Percentiles rank a stretch among this genome's conserved stretches.
These are phyloP conservation scores for Salix brachista DNA, from an alignment of 345 rosid genomes.

Conservation along the genomic window DNA sequence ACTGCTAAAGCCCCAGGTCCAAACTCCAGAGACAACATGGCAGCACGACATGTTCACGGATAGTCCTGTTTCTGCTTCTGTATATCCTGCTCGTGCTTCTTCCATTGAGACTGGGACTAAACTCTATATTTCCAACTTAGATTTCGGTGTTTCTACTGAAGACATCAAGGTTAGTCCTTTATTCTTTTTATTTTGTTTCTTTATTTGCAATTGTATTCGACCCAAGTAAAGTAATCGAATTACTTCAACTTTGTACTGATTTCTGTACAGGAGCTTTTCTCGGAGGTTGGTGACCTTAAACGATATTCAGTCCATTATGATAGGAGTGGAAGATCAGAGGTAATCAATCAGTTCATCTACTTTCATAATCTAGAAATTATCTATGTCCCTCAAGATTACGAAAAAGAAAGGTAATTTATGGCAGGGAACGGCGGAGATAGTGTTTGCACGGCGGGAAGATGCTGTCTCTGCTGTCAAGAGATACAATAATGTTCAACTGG, in stretches of 20 bases:
- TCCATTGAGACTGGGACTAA: neutral
- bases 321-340: conserved; percentile 8
- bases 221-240: too few relatives aligned
- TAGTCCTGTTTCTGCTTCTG: too few relatives aligned
- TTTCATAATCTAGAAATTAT: neutral
- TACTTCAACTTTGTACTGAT: neutral
- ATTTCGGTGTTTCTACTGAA: neutral
- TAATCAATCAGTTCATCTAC: neutral
- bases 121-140: neutral
- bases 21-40: neutral
- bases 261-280: conserved; percentile 1
- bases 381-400: neutral
- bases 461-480: conserved; percentile 7
- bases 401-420: neutral
- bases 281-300: conserved; percentile 1
- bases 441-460: neutral
- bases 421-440: neutral
- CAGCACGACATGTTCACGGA: conserved; percentile 1
- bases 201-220: too few relatives aligned
- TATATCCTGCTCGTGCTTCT: neutral
- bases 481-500: conserved; percentile 5
- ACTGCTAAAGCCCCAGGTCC: neutral
- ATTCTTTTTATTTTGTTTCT: too few relatives aligned
- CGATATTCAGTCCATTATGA: conserved; percentile 1
- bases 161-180: neutral